Conservation (phyloP, 2,329 filamentous ascomycete genomes). For the Volutella citrinella region DNA sequence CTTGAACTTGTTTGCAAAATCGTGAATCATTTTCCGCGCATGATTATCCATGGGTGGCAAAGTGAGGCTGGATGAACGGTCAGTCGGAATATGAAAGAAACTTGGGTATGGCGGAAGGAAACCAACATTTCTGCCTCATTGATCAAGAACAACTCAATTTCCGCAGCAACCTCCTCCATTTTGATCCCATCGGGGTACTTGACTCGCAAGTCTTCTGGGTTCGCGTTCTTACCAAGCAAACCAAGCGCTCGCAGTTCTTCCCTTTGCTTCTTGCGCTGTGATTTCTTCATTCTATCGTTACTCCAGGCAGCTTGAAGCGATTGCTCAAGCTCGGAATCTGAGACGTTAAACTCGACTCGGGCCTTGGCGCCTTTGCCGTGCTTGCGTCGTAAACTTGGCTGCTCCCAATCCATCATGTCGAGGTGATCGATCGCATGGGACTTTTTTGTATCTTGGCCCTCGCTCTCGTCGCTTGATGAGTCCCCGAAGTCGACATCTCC, state of each 20-base stretch:
- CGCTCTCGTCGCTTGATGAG: constrained; percentile 10
- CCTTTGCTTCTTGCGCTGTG: constrained; percentile 65
- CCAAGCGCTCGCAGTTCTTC: constrained; percentile 66
- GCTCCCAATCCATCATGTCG: constrained; percentile 81
- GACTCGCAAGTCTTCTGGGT: constrained; percentile 57
- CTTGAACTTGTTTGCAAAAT: constrained; percentile 70
- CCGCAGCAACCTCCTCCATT: constrained; percentile 66
- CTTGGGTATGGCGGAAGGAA: neutral
- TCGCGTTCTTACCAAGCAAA: constrained; percentile 57
- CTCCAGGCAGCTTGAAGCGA: constrained; percentile 59
- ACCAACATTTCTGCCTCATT: constrained; percentile 61
- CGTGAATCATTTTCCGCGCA: constrained; percentile 75
- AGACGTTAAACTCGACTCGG: constrained; percentile 47
- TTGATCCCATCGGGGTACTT: constrained; percentile 74
- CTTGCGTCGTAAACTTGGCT: constrained; percentile 60
- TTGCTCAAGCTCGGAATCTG: constrained; percentile 66
- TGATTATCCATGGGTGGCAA: constrained; percentile 82
- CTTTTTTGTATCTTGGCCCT: constrained; percentile 37
- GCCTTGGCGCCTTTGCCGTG: constrained; percentile 62
- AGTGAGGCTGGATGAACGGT: constrained; percentile 50
- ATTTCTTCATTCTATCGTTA: constrained; percentile 70
- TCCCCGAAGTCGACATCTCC: constrained; percentile 16
- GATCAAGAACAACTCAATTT: constrained; percentile 70
- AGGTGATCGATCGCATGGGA: constrained; percentile 58
- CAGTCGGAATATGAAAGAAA: neutral